phyloP scores from a whole-genome alignment of 352 stramenopile genomes.

The Globisporangium acanthophoron region DNA sequence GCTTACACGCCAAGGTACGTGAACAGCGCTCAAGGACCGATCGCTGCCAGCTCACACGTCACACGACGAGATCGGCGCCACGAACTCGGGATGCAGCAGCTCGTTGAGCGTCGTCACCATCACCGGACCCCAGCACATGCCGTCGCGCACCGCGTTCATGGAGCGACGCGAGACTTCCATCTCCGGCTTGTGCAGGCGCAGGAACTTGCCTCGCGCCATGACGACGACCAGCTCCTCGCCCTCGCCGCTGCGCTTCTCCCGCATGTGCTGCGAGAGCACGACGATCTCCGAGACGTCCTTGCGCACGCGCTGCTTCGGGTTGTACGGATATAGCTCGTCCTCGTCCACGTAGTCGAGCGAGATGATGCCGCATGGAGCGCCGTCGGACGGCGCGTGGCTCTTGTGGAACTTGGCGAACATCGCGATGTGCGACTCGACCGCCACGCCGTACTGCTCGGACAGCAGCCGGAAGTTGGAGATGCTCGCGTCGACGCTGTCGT shows the following conservation, averaged over 20 bases:
- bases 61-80: not conserved
- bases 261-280: slow-evolving; percentile 8
- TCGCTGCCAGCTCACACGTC: not conserved
- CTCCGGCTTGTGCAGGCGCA: slow-evolving; percentile 5
- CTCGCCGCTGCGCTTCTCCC: not conserved
- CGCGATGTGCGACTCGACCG: slow-evolving; percentile 35
- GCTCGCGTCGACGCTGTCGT: slow-evolving; percentile 13
- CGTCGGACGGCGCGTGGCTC: not conserved
- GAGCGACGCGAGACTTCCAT: slow-evolving; percentile 5
- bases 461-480: slow-evolving; percentile 26
- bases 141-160: not conserved
- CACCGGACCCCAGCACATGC: slow-evolving; percentile 7
- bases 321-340: slow-evolving; percentile 49
- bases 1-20: too few relatives aligned
- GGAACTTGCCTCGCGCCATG: slow-evolving; percentile 12
- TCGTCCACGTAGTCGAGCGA: slow-evolving; percentile 33
- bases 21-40: too few relatives aligned
- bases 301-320: slow-evolving; percentile 14
- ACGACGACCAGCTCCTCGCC: slow-evolving; percentile 12
- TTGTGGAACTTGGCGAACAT: slow-evolving; percentile 20
- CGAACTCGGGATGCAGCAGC: slow-evolving; percentile 5
- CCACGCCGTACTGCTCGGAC: slow-evolving; percentile 14
- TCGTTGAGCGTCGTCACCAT: slow-evolving; percentile 7
- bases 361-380: slow-evolving; percentile 16
- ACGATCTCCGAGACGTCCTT: slow-evolving; percentile 26